phyloP scores from a whole-genome alignment of 1,139 yeast species.

The Meyerozyma elateridarum region DNA sequence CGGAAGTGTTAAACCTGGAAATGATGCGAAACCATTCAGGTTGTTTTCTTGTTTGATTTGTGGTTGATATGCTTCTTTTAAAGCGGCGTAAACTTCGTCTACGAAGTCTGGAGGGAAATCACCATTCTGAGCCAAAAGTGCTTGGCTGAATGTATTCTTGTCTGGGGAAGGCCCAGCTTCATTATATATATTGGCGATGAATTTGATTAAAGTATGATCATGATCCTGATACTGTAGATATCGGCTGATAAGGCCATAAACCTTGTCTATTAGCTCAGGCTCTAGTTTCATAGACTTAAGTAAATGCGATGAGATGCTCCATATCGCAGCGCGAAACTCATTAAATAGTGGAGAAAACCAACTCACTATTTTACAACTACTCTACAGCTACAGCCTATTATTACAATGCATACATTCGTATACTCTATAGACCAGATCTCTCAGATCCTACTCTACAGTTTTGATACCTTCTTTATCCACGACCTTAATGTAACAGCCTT shows the following conservation, averaged over 20 bases:
- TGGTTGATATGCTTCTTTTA: not conserved
- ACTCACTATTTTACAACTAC: too few species aligned
- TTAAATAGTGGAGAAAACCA: too few species aligned
- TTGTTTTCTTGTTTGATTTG: not conserved
- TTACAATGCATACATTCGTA: too few species aligned
- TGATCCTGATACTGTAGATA: not conserved
- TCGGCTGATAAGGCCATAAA: not conserved
- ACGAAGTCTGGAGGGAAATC: slow-evolving; percentile 1
- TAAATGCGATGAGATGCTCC: too few species aligned
- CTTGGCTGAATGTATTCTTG: not conserved
- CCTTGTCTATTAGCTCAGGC: not conserved
- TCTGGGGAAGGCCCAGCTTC: not conserved
- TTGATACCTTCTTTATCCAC: slow-evolving; percentile 72
- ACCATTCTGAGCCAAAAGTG: not conserved
- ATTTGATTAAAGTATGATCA: slow-evolving; percentile 1
- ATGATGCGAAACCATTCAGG: too few species aligned
- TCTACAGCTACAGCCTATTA: too few species aligned
- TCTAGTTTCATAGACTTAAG: too few species aligned
- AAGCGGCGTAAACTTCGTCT: not conserved
- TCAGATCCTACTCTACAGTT: slow-evolving; percentile 30
- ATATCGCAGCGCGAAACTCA: too few species aligned
- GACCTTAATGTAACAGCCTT: slow-evolving; percentile 78
- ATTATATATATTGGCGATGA: not conserved
- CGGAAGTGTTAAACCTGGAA: slow-evolving; percentile 1
- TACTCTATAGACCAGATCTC: too few species aligned